A percentile compares a stretch with the other conserved stretches of the same genome.
Evolutionary conservation across 1,284 basidiomycete genomes (phyloP).

Genomic region (Trichosporon ovoides): DNA sequence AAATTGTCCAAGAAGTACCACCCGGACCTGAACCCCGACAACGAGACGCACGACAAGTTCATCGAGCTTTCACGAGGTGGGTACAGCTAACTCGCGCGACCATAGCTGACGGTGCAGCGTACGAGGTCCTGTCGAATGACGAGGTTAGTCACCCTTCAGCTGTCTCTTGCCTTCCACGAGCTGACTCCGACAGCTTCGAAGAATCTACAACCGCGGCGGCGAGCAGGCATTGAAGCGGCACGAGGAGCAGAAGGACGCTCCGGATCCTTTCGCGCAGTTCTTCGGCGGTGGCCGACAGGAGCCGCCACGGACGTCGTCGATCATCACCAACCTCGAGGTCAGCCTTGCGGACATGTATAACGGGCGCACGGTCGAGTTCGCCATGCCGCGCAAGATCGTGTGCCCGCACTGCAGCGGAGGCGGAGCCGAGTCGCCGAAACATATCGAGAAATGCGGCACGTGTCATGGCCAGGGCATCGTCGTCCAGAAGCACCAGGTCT

Average conservation of each 20-base stretch:
- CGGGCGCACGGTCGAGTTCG: slow-evolving; percentile 81
- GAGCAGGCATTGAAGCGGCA: slow-evolving; percentile 88
- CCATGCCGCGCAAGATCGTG: slow-evolving; percentile 78
- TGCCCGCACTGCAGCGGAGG: slow-evolving; percentile 90
- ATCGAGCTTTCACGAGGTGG: slow-evolving; percentile 81
- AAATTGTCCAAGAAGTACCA: slow-evolving; percentile 82
- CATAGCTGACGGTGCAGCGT: slow-evolving; percentile 58
- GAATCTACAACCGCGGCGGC: slow-evolving; percentile 86
- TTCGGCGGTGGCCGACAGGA: slow-evolving; percentile 73
- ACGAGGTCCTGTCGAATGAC: slow-evolving; percentile 79
- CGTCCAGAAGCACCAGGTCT: slow-evolving; percentile 82
- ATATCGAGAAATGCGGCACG: slow-evolving; percentile 74
- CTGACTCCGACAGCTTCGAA: slow-evolving; percentile 61
- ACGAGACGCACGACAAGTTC: slow-evolving; percentile 74
- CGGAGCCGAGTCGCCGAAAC: slow-evolving; percentile 77
- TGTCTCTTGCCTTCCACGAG: slow-evolving; percentile 1
- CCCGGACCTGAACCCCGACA: slow-evolving; percentile 88
- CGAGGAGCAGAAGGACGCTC: slow-evolving; percentile 61
- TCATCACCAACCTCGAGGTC: slow-evolving; percentile 81
- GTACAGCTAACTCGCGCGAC: slow-evolving; percentile 26
- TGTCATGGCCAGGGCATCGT: slow-evolving; percentile 80
- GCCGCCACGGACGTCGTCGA: slow-evolving; percentile 68
- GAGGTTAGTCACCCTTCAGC: slow-evolving; percentile 56
- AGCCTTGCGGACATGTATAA: slow-evolving; percentile 78
- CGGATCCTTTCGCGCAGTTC: slow-evolving; percentile 85